phyloP scores from a whole-genome alignment of 305 asterid genomes.

The Salvia sclarea region DNA sequence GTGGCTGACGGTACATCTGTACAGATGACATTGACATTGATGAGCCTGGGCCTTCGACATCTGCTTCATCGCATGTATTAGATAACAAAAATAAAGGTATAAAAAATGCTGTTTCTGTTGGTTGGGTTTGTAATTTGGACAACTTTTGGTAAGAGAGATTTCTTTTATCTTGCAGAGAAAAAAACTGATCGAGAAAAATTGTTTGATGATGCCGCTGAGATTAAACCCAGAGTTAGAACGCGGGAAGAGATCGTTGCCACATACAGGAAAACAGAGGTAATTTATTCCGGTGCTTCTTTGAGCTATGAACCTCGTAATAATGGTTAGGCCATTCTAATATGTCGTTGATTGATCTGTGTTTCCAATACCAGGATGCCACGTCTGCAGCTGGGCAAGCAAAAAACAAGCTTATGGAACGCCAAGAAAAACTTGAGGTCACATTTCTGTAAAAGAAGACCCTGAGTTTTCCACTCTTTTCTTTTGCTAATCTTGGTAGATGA shows the following conservation, averaged over 20 bases:
- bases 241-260: slow-evolving; percentile 83
- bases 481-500: background rate
- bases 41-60: slow-evolving; percentile 53
- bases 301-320: slow-evolving; percentile 1
- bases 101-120: slow-evolving; percentile 20
- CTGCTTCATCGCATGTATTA: slow-evolving; percentile 51
- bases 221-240: slow-evolving; percentile 70
- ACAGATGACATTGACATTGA: slow-evolving; percentile 91
- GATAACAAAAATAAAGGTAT: slow-evolving; percentile 53
- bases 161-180: slow-evolving; percentile 45
- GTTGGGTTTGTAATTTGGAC: slow-evolving; percentile 22
- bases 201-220: slow-evolving; percentile 50
- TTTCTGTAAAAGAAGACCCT: slow-evolving; percentile 1
- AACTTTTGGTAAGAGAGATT: slow-evolving; percentile 25
- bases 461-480: background rate
- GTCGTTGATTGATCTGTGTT: slow-evolving; percentile 16
- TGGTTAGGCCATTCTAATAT: slow-evolving; percentile 20
- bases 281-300: slow-evolving; percentile 24
- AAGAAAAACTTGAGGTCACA: slow-evolving; percentile 85
- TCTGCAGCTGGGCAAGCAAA: slow-evolving; percentile 92
- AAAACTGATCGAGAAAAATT: slow-evolving; percentile 62
- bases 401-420: slow-evolving; percentile 88
- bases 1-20: slow-evolving; percentile 33
- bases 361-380: slow-evolving; percentile 66
- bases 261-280: slow-evolving; percentile 84